Evolutionary conservation across 192 early-diverging fungal genomes (phyloP), one percentile per base, ranked within the genome.

Genomic region (Phycomyces nitens): DNA sequence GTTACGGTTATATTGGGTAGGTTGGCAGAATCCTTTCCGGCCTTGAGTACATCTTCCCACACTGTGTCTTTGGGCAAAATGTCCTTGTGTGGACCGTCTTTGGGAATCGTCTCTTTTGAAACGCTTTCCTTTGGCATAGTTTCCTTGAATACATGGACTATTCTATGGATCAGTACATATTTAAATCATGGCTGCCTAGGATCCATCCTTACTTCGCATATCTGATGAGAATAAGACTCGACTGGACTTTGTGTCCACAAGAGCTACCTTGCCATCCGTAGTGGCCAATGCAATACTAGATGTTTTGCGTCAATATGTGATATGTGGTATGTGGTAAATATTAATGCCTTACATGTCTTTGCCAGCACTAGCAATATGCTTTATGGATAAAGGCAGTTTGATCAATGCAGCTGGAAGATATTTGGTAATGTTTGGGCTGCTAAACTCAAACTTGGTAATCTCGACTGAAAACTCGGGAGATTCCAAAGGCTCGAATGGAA

Each of bases 291-390:
- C 62, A 23, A 63, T 18, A 29, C 62, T 63, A 54, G 14, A n/a
- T n/a, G n/a, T n/a, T n/a, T n/a, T n/a, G n/a, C n/a, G n/a, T n/a
- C n/a, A n/a, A n/a, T n/a, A n/a, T n/a, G n/a, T n/a, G n/a, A n/a
- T n/a, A n/a, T n/a, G n/a, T n/a, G n/a, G n/a, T n/a, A n/a, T n/a
- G n/a, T n/a, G n/a, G n/a, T n/a, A n/a, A n/a, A n/a, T n/a, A n/a
- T n/a, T n/a, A n/a, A n/a, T n/a, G n/a, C n/a, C 21, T 43, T 63
- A 54, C 62, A 63, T 63, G 52, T 49, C 41, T 54, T 53, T 23
- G 15, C 52, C 62, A 54, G 52, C 44, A 54, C 62, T 63, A 41
- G 26, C 62, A 53, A 63, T 3, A 26, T 27, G 18, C 5, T 53
- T 54, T 9, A 63, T 63, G 3, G 51, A 38, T 22, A 51, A 21